phyloP scores from a whole-genome alignment of 345 rosid genomes.

The Gossypium rotundifolium region DNA sequence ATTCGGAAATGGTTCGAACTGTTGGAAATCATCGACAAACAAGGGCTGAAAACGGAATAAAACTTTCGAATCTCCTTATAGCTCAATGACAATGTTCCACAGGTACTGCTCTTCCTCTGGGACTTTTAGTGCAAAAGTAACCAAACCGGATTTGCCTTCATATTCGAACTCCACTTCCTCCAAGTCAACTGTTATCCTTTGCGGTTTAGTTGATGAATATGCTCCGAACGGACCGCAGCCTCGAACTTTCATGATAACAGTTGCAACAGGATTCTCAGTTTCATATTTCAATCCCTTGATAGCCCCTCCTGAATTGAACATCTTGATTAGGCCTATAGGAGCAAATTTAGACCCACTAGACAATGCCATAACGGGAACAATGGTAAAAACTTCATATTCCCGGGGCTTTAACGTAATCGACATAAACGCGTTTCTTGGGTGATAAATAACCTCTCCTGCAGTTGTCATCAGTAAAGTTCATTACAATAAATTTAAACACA shows the following conservation, averaged over 20 bases:
- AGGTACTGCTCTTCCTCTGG: slow-evolving; percentile 43
- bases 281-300: slow-evolving; percentile 22
- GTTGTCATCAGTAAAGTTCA: not conserved
- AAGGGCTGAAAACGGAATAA: not conserved
- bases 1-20: no score
- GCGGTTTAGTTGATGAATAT: slow-evolving; percentile 19
- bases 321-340: slow-evolving; percentile 39
- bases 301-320: slow-evolving; percentile 65
- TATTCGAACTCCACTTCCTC: slow-evolving; percentile 34
- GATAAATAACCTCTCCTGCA: slow-evolving; percentile 55
- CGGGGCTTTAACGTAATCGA: slow-evolving; percentile 50
- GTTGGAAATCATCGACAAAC: not conserved
- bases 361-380: slow-evolving; percentile 45
- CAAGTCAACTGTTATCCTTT: slow-evolving; percentile 27
- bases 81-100: slow-evolving; percentile 38
- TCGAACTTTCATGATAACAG: slow-evolving; percentile 29
- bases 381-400: slow-evolving; percentile 52
- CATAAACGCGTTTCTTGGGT: slow-evolving; percentile 42
- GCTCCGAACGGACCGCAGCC: slow-evolving; percentile 13
- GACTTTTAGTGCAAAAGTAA: slow-evolving; percentile 32
- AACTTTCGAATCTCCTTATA: slow-evolving; percentile 6
- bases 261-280: slow-evolving; percentile 9
- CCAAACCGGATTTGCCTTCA: slow-evolving; percentile 29
- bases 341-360: slow-evolving; percentile 22
- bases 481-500: no score